Conservation (phyloP, 164 flowering plant species). For the Vitis cinerea region DNA sequence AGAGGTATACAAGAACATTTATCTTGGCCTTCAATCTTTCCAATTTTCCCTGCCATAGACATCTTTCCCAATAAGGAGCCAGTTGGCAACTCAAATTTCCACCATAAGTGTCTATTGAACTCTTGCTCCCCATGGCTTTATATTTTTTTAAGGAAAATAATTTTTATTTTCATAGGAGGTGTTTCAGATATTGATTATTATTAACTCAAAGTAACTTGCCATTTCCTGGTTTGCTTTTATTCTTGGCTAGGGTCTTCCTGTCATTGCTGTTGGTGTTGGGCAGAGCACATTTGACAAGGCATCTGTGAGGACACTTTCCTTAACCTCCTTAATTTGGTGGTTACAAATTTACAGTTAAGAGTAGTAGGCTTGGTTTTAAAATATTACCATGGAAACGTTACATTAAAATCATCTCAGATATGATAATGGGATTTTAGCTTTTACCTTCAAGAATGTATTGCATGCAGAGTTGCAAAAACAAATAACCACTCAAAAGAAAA, state of each 20-base stretch:
- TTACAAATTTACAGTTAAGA: neutral
- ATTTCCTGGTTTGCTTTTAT: neutral
- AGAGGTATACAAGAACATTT: conserved; percentile 45
- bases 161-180: too few species aligned
- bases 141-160: too few species aligned
- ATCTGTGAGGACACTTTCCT: conserved; percentile 58
- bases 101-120: too few species aligned
- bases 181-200: neutral
- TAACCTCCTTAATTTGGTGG: neutral
- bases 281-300: conserved; percentile 91
- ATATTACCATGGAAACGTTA: neutral
- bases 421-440: too few species aligned
- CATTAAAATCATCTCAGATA: too few species aligned
- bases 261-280: conserved; percentile 90
- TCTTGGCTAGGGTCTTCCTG: conserved; percentile 78
- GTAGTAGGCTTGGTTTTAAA: neutral
- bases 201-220: neutral
- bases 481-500: too few species aligned
- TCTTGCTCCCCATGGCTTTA: neutral
- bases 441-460: too few species aligned
- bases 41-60: neutral
- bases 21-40: neutral
- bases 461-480: too few species aligned
- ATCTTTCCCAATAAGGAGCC: neutral
- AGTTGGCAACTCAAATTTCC: too few species aligned